Evolutionary conservation across 208 protist genomes (phyloP), one percentile per base, ranked within the genome.

Genomic region (Herpetomonas tarakana): DNA sequence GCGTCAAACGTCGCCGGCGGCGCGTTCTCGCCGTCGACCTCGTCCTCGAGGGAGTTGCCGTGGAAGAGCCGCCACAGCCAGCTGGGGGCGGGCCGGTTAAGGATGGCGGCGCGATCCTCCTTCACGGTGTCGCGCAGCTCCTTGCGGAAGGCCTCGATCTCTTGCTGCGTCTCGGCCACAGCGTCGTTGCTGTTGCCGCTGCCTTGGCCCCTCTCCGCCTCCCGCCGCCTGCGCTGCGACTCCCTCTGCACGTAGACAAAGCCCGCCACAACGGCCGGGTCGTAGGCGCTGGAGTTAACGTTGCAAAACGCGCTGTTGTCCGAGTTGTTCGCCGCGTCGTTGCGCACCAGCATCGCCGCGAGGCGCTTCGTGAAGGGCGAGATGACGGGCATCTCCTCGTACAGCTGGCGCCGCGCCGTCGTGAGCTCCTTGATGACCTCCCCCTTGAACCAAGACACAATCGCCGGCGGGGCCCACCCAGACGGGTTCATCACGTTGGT

Each of bases 361-460:
- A 41, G 35, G 9, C 35, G 35, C 14, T 41, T 41, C 35, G 9
- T 14, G 14, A 41, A 41, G 9, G 35, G 35, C 6, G 35, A 41
- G 9, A 6, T 6, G 14, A 41, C 14, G 9, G 35, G 9, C 14
- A 14, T 41, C 35, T 41, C 35, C 14, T 6, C 35, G 35, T 41
- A 41, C 35, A 41, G 14, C 9, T 18, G 35, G 9, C 35, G 35
- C 9, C 35, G 35, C 14, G 35, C 35, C 6, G 35, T 41, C 9
- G 35, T 41, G 35, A 41, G 35, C 14, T 41, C 35, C 35, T 41
- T 41, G 35, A 41, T 41, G 35, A 41, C 35, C 35, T 41, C 35
- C 6, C 35, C 35, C 35, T 41, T 41, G 14, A 41, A 41, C 35
- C 35, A 41, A 6, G 35, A 41, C 35, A 41, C 35, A 41, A 41